phyloP scores from a whole-genome alignment of 139 green algal genomes.

The Coelastrella sp. region DNA sequence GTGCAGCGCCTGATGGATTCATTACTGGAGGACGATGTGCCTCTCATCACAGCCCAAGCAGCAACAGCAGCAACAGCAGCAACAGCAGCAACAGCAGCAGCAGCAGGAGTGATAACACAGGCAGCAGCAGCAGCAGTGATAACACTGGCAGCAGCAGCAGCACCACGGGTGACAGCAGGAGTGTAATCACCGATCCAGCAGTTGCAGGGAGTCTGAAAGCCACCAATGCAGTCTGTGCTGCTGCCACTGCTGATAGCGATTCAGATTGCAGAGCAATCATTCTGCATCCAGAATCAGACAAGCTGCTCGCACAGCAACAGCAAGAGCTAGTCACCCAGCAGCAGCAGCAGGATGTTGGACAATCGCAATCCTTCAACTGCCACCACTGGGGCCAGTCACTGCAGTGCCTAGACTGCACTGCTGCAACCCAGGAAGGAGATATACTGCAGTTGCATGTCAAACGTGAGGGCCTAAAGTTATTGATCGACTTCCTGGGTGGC shows the following conservation, averaged over 20 bases:
- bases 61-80: neutral
- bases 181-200: no score
- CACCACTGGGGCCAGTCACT: constrained; percentile 86
- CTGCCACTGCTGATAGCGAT: neutral
- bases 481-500: neutral
- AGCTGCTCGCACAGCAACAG: no score
- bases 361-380: neutral
- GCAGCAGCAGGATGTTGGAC: constrained; percentile 2
- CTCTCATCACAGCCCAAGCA: neutral
- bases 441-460: neutral
- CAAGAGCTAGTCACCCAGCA: no score
- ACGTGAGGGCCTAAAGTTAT: neutral
- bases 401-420: constrained; percentile 78
- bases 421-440: neutral
- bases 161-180: no score
- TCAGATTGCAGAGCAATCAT: constrained; percentile 7
- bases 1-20: constrained; percentile 1
- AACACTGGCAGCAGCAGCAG: neutral
- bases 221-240: neutral
- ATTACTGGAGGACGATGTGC: constrained; percentile 15
- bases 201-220: neutral
- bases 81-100: no score
- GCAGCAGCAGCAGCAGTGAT: no score
- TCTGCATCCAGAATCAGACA: constrained; percentile 1
- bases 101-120: no score